phyloP scores from a whole-genome alignment of 345 rosid genomes.

The Microthlaspi erraticum region DNA sequence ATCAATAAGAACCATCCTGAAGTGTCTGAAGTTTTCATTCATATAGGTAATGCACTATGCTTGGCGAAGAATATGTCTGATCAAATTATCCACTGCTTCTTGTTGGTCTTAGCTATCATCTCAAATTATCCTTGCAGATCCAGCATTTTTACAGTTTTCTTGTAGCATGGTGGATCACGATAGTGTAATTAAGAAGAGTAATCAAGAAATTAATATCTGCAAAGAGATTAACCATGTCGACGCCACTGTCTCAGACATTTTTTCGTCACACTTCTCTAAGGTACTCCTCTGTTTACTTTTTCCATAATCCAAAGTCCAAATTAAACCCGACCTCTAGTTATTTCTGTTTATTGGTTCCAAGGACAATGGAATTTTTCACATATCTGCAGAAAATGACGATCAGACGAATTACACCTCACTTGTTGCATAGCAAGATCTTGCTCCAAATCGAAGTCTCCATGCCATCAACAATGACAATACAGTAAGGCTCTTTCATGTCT shows the following conservation, averaged over 20 bases:
- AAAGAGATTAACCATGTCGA: slow-evolving; percentile 57
- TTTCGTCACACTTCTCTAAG: slow-evolving; percentile 59
- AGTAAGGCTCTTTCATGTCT: slow-evolving; percentile 35
- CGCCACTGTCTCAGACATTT: slow-evolving; percentile 48
- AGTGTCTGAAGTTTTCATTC: slow-evolving; percentile 92
- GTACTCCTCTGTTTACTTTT: slow-evolving; percentile 43
- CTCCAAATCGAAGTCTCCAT: slow-evolving; percentile 54
- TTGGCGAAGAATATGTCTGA: slow-evolving; percentile 19
- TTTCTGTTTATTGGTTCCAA: slow-evolving; percentile 14
- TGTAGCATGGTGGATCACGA: slow-evolving; percentile 42
- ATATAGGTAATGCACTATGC: slow-evolving; percentile 65
- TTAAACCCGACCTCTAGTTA: background rate
- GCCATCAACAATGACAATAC: slow-evolving; percentile 45
- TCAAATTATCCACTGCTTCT: slow-evolving; percentile 13
- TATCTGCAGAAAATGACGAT: slow-evolving; percentile 64
- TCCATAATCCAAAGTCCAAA: slow-evolving; percentile 1
- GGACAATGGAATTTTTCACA: slow-evolving; percentile 11
- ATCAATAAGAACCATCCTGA: slow-evolving; percentile 69
- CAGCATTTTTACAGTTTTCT: slow-evolving; percentile 58
- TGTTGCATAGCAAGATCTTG: slow-evolving; percentile 65
- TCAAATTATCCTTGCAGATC: slow-evolving; percentile 56
- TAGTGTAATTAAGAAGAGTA: slow-evolving; percentile 35
- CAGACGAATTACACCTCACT: slow-evolving; percentile 67
- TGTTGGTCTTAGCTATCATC: slow-evolving; percentile 2
- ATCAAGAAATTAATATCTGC: slow-evolving; percentile 39